Conservation (phyloP, 75 land plant genomes). For the Selaginella moellendorffii region DNA sequence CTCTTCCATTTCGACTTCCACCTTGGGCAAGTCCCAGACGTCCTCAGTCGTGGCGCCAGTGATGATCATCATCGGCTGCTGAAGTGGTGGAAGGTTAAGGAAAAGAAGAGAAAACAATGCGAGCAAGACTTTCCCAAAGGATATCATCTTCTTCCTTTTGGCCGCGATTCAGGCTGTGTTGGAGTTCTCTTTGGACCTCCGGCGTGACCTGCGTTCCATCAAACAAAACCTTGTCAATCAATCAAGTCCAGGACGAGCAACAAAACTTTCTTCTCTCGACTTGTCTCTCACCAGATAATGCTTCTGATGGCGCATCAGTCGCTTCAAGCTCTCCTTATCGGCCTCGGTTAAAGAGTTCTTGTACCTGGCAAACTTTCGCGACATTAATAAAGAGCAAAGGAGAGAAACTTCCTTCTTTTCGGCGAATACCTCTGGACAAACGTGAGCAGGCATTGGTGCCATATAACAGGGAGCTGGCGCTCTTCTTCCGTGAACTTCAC, state of each 20-base stretch:
- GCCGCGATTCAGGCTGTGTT: constrained; percentile 63
- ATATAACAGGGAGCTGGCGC: constrained; percentile 82
- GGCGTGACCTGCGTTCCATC: constrained; percentile 94
- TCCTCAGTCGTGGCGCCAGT: constrained; percentile 67
- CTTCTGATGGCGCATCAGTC: constrained; percentile 54
- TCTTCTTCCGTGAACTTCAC: constrained; percentile 61
- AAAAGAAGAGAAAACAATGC: neutral
- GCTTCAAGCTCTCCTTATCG: constrained; percentile 46
- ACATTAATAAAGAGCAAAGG: too few relatives aligned
- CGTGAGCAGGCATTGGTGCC: constrained; percentile 94
- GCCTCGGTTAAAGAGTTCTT: constrained; percentile 57
- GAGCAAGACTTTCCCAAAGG: neutral
- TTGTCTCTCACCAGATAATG: constrained; percentile 84
- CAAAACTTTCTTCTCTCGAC: too few relatives aligned
- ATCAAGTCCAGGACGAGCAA: too few relatives aligned
- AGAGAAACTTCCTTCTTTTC: too few relatives aligned
- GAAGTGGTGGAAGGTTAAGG: neutral
- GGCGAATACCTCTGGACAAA: constrained; percentile 98
- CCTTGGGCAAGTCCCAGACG: constrained; percentile 77
- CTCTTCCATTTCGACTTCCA: constrained; percentile 68
- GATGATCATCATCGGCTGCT: constrained; percentile 30
- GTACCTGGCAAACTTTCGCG: too few relatives aligned
- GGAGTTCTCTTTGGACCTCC: constrained; percentile 72
- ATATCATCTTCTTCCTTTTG: constrained; percentile 42
- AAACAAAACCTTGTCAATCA: too few relatives aligned